phyloP scores from a whole-genome alignment of 805 yeast genomes.

The Suhomyces prunicola region DNA sequence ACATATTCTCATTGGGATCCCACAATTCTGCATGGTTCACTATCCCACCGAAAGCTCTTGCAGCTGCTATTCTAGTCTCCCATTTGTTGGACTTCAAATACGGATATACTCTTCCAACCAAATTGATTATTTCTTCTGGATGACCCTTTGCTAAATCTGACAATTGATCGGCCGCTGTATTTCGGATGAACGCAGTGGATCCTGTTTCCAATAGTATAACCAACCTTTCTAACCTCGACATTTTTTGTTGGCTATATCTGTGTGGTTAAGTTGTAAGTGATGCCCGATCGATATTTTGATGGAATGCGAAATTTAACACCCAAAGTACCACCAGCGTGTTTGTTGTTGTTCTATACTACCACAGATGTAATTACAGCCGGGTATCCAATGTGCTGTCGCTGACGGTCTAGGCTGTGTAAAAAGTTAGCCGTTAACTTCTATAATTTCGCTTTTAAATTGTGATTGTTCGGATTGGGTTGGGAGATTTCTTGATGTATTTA shows the following conservation, averaged over 20 bases:
- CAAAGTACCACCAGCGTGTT: background rate
- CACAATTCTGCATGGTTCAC: constrained; percentile 73
- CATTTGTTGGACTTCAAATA: constrained; percentile 78
- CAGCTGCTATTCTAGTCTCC: constrained; percentile 96
- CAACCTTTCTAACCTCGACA: constrained; percentile 55
- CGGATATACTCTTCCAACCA: constrained; percentile 88
- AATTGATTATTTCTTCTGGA: constrained; percentile 84
- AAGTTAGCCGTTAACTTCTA: background rate
- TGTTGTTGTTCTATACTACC: background rate
- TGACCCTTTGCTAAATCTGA: constrained; percentile 92
- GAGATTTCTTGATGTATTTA: constrained; percentile 15
- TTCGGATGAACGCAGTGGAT: constrained; percentile 86
- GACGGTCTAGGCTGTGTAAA: background rate
- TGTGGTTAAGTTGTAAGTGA: background rate
- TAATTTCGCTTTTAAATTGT: background rate
- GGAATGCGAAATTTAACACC: background rate
- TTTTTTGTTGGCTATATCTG: constrained; percentile 7
- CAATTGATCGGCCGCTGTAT: constrained; percentile 95
- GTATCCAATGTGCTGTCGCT: background rate
- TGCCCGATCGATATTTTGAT: background rate
- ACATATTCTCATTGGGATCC: constrained; percentile 66
- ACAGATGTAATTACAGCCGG: background rate
- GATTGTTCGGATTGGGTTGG: constrained; percentile 10
- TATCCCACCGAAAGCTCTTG: constrained; percentile 91
- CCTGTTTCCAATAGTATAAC: constrained; percentile 82